Evolutionary conservation across 1,139 yeast genomes (phyloP), one percentile per base, ranked within the genome.

Genomic region (Kodamaea anthophila): DNA sequence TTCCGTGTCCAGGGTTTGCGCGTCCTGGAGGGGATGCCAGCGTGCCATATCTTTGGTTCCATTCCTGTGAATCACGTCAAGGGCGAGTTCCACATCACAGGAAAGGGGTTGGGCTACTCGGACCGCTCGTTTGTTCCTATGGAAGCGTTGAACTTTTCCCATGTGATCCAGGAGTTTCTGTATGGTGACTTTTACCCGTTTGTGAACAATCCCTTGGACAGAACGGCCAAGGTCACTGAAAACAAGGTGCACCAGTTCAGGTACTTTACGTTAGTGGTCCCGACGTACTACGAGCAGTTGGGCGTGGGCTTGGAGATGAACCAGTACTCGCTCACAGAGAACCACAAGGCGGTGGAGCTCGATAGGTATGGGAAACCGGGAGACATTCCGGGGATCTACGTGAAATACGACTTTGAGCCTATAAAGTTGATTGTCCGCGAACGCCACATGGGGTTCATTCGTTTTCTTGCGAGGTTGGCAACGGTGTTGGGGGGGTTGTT

Each of bases 141-240:
- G 8, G 74, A 74, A 21, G 58, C 67, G 12, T 54, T 85, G 34
- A 84, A 91, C 51, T 83, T 88, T 47, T 72, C 95, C 2, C 98
- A 91, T 55, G 75, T 76, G 5, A 80, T 91, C 36, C 77, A 75
- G 38, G 97, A 91, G 53, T 74, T 87, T 40, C 87, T 96, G 7
- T 91, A 79, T 56, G 98, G 99, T 13, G 85, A 77, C 20, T 87
- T 82, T 54, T 87, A 76, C 49, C 97, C 98, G 2, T 81, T 74
- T 44, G 69, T 88, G 38, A 70, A 81, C 42, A 91, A 91, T 48
- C 94, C 96, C 5, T 66, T 93, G 41, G 98, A 91, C 50, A 70
- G 68, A 34, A 76, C 87, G 0, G 83, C 76, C 1, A 74, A 76
- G 44, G 51, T 59, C 15, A 71, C 86, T 2, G 50, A 53, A 3